Evolutionary conservation across 257 asterid species (phyloP).

Genomic region (Plectranthus barbatus): DNA sequence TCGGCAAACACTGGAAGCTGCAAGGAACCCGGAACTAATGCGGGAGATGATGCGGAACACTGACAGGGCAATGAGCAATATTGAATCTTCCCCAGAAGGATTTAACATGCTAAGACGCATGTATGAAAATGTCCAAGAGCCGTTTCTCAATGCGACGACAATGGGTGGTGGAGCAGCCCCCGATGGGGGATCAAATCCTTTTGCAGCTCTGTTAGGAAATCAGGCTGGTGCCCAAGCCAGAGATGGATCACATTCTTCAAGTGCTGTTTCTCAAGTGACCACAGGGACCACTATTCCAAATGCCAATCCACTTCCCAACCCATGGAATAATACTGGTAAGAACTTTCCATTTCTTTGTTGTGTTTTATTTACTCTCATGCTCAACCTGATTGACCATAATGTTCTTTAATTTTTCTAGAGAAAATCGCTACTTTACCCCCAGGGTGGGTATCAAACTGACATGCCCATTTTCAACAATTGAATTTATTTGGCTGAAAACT

Average conservation of each 20-base stretch:
- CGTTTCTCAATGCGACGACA: constrained; percentile 51
- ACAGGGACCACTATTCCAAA: constrained; percentile 42
- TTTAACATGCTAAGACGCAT: constrained; percentile 68
- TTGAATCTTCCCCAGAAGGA: constrained; percentile 68
- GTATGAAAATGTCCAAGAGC: constrained; percentile 72
- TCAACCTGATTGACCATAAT: not conserved
- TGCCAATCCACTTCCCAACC: constrained; percentile 59
- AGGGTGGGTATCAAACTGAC: not conserved
- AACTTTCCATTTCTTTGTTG: not conserved
- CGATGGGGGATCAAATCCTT: not conserved
- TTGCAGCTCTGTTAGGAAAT: constrained; percentile 17
- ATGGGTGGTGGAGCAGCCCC: constrained; percentile 27
- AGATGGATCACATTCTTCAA: constrained; percentile 27
- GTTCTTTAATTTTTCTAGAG: not conserved
- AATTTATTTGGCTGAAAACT: not conserved
- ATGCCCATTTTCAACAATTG: not conserved
- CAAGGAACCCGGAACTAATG: constrained; percentile 66
- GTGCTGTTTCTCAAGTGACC: constrained; percentile 29
- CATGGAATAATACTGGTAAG: constrained; percentile 38
- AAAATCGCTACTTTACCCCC: not conserved
- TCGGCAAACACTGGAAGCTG: constrained; percentile 55
- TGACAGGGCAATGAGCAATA: constrained; percentile 60
- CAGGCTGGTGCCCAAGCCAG: constrained; percentile 35
- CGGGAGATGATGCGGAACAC: constrained; percentile 71
- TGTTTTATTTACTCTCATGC: not conserved